A percentile compares a stretch with the other conserved stretches of the same genome.
These are phyloP conservation scores for Incumbomyces delicatus DNA, from an alignment of 2,329 filamentous ascomycete species.

Conservation along the genomic window DNA sequence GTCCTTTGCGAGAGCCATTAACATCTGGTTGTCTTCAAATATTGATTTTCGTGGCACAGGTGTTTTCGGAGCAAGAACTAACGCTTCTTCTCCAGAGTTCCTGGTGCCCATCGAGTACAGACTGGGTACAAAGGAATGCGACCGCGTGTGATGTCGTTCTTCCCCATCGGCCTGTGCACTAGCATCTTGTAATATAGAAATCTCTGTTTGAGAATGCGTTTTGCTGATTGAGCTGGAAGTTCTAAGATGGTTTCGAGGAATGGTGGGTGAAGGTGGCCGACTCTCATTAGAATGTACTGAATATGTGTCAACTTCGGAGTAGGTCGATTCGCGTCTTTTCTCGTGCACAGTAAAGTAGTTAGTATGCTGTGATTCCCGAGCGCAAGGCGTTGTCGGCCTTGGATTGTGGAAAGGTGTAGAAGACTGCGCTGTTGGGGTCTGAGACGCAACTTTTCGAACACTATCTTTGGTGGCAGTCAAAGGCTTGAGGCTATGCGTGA, in stretches of 20 bases:
- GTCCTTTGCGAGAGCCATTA: constrained; percentile 33
- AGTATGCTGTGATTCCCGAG: constrained; percentile 16
- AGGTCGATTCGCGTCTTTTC: constrained; percentile 30
- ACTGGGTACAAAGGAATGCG: constrained; percentile 34
- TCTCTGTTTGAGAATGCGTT: constrained; percentile 33
- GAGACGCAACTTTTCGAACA: constrained; percentile 3
- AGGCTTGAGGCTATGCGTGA: constrained; percentile 1
- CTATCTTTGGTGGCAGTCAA: constrained; percentile 5
- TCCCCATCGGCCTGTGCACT: constrained; percentile 20
- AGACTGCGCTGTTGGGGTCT: constrained; percentile 7
- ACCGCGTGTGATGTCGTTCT: constrained; percentile 23
- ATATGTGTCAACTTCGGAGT: constrained; percentile 35
- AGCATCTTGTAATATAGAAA: constrained; percentile 24
- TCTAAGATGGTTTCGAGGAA: constrained; percentile 31
- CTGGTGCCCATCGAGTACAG: constrained; percentile 37
- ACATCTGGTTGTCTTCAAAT: constrained; percentile 37
- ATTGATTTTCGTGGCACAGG: constrained; percentile 33
- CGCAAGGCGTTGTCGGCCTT: not conserved
- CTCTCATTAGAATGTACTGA: constrained; percentile 28
- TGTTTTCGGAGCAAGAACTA: constrained; percentile 29
- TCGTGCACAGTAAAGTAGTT: constrained; percentile 30
- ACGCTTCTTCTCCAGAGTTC: constrained; percentile 34
- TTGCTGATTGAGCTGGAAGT: constrained; percentile 35
- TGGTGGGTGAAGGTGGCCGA: constrained; percentile 30
- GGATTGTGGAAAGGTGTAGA: constrained; percentile 16